Base-by-base conservation (phyloP, 2,329 filamentous ascomycete genomes). In the Bertia moriformis region DNA sequence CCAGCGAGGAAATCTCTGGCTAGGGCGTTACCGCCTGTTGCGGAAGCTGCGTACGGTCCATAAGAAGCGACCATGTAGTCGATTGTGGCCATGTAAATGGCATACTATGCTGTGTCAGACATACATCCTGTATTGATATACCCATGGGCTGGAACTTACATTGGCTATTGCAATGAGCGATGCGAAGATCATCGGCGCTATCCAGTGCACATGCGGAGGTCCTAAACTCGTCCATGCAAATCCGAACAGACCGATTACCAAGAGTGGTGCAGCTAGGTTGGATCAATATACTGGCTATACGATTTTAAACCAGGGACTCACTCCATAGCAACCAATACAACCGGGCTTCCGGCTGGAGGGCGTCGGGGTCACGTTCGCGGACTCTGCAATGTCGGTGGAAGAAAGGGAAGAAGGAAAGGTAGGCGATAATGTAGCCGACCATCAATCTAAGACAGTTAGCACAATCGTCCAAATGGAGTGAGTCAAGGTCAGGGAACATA, bases 11-110 rank as follows among this genome's bases (percentile, higher is more conserved):
- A 77, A 50, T 86, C 81, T 46, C 82, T 69, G 2, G 78, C 69
- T 59, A 80, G 84, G 1, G 80, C 82, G 45, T 86, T 86, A 15
- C 81, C 81, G 29, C 81, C 82, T 0, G 81, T 85, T 1, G 82
- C 82, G 0, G 78, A 83, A 1, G 81, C 80, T 2, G 78, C 73
- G 52, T 83, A 85, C 0, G 73, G 73, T 0, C 81, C 82, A 48
- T 85, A 84, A 0, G 79, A 76, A 42, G 74, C 78, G 22, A 84
- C 72, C 71, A 84, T 83, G 59, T 86, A 86, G 55, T 86, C 78
- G 45, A 84, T 81, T 1, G 78, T 83, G 1, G 78, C 76, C 73
- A 83, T 82, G 59, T 84, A 84, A 42, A 83, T 83, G 20, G 71
- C 62, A 27, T 80, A 82, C 32, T 35, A 18, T 35, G 7, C 32